Percentiles rank a stretch among this genome's conserved stretches.
phyloP scores from a whole-genome alignment of 1,284 basidiomycete genomes.

The Cutaneotrichosporon mucoides region DNA sequence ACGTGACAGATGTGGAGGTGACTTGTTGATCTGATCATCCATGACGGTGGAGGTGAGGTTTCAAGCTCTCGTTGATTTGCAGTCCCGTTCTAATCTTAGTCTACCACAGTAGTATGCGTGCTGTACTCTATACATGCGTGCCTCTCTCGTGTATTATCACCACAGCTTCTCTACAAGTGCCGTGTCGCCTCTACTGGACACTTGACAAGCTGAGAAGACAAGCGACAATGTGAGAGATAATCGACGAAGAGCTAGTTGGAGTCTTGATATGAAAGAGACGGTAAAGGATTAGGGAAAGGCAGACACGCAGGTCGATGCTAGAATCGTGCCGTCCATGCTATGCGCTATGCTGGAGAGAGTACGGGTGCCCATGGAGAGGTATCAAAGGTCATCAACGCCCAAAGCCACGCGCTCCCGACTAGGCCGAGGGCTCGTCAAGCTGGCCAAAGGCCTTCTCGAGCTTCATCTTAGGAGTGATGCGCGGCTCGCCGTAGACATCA shows the following conservation, averaged over 20 bases:
- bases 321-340: slow-evolving; percentile 14
- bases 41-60: no score
- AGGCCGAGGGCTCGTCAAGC: slow-evolving; percentile 31
- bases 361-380: background rate
- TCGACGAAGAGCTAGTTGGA: background rate
- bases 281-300: slow-evolving; percentile 1
- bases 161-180: background rate
- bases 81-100: no score
- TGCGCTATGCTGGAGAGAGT: slow-evolving; percentile 5
- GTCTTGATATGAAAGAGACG: background rate
- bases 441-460: slow-evolving; percentile 36
- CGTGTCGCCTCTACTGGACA: background rate
- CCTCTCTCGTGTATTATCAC: background rate
- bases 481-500: slow-evolving; percentile 39
- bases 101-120: no score
- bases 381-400: slow-evolving; percentile 5
- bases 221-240: background rate
- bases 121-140: background rate
- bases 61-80: no score
- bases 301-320: slow-evolving; percentile 1
- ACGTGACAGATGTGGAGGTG: no score
- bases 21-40: no score
- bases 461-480: slow-evolving; percentile 42
- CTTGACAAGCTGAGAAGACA: slow-evolving; percentile 1
- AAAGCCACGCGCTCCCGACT: background rate